These are phyloP conservation scores for Suhomyces emberorum DNA, from an alignment of 805 yeast genomes.

Conservation along the genomic window DNA sequence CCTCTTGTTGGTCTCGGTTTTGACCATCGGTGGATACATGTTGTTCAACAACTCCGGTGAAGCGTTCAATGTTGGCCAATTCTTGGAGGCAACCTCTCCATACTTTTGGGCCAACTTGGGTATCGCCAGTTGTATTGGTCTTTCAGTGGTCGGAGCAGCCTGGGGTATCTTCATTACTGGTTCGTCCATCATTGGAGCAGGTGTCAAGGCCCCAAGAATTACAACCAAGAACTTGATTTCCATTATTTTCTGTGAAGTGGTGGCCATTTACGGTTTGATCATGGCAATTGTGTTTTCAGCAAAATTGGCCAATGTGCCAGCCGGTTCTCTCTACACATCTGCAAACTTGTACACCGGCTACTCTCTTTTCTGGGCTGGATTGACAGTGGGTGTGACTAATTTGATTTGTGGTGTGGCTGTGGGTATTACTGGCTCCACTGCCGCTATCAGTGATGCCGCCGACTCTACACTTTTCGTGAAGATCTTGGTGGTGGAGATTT, in stretches of 20 bases:
- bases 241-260: conserved; percentile 98
- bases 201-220: conserved; percentile 95
- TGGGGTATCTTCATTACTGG: conserved; percentile 99
- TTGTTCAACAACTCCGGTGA: conserved; percentile 92
- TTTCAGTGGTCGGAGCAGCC: conserved; percentile 95
- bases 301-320: conserved; percentile 68
- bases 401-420: conserved; percentile 96
- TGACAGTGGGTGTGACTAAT: conserved; percentile 91
- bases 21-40: conserved; percentile 52
- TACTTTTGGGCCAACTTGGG: conserved; percentile 97
- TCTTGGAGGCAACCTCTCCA: conserved; percentile 82
- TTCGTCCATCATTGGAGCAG: conserved; percentile 92
- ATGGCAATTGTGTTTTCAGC: conserved; percentile 97
- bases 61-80: conserved; percentile 85
- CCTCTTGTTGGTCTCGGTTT: conserved; percentile 30
- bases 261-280: conserved; percentile 95
- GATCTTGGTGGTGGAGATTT: conserved; percentile 94
- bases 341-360: conserved; percentile 92
- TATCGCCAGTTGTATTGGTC: conserved; percentile 85
- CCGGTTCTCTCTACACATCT: conserved; percentile 63
- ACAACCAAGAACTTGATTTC: conserved; percentile 95
- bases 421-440: conserved; percentile 98
- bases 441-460: conserved; percentile 97
- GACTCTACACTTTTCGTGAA: conserved; percentile 93
- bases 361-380: conserved; percentile 96